Conservation (phyloP, 331 rosid genomes). For the Saraca asoca region DNA sequence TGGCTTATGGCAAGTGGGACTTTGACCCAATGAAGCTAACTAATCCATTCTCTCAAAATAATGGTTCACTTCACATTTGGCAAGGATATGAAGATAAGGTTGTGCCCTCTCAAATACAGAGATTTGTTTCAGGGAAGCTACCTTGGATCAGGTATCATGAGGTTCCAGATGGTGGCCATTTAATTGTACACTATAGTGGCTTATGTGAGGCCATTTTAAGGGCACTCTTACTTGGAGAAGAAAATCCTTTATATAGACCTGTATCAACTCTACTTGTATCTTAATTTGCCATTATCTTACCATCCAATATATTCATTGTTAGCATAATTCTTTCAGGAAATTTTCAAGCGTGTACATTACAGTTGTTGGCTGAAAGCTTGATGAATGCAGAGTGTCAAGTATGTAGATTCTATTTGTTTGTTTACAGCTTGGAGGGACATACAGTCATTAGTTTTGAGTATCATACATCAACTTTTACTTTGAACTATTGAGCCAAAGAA, state of each 20-base stretch:
- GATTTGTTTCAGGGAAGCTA: conserved; percentile 67
- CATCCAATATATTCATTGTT: conserved; percentile 24
- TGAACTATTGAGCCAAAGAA: no score
- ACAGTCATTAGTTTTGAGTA: neutral
- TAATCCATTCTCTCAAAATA: conserved; percentile 59
- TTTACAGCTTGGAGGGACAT: conserved; percentile 12
- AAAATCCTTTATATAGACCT: conserved; percentile 48
- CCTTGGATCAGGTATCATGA: conserved; percentile 87
- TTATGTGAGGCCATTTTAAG: conserved; percentile 72
- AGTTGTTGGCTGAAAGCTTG: conserved; percentile 40
- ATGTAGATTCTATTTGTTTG: conserved; percentile 30
- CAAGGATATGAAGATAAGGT: conserved; percentile 89
- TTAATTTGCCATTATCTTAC: conserved; percentile 29
- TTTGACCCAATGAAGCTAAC: conserved; percentile 68
- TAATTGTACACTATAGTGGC: conserved; percentile 69
- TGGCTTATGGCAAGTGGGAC: conserved; percentile 75
- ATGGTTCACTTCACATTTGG: conserved; percentile 71
- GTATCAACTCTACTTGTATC: conserved; percentile 34
- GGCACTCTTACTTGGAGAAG: conserved; percentile 83
- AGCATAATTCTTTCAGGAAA: conserved; percentile 22
- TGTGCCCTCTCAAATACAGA: conserved; percentile 71
- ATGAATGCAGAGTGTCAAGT: conserved; percentile 10
- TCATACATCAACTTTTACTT: neutral
- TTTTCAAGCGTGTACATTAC: conserved; percentile 43
- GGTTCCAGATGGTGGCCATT: conserved; percentile 84